A percentile compares a stretch with the other conserved stretches of the same genome.
These are phyloP conservation scores for Pisolithus thermaeus DNA, from an alignment of 1,284 basidiomycete genomes.

Conservation along the genomic window DNA sequence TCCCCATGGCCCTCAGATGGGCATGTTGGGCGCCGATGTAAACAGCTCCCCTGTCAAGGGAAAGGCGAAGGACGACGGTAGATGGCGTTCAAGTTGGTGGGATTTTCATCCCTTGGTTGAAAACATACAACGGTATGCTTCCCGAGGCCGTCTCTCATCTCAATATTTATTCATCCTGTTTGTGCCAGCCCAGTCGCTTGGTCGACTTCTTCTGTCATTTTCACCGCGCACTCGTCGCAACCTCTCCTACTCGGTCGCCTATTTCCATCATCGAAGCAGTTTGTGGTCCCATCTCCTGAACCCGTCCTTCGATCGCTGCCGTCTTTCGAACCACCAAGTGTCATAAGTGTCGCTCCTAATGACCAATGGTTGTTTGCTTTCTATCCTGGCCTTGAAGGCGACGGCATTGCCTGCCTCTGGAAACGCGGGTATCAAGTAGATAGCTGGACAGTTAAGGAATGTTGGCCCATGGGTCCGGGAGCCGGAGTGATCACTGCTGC, in stretches of 20 bases:
- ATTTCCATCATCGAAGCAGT: slow-evolving; percentile 64
- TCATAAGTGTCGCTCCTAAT: slow-evolving; percentile 53
- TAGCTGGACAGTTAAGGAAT: slow-evolving; percentile 56
- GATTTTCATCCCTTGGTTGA: slow-evolving; percentile 59
- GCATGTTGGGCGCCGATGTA: slow-evolving; percentile 23
- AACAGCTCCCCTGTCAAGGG: slow-evolving; percentile 45
- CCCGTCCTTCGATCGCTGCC: slow-evolving; percentile 39
- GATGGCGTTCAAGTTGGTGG: slow-evolving; percentile 68
- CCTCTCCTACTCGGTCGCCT: slow-evolving; percentile 57
- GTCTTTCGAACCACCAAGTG: slow-evolving; percentile 54
- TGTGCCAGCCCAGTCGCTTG: slow-evolving; percentile 57
- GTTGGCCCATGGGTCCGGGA: slow-evolving; percentile 46
- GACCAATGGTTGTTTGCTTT: slow-evolving; percentile 69
- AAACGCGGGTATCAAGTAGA: slow-evolving; percentile 49
- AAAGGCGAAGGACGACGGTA: slow-evolving; percentile 46
- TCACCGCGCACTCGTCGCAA: slow-evolving; percentile 56
- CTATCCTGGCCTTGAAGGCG: slow-evolving; percentile 52
- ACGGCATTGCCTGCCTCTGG: slow-evolving; percentile 66
- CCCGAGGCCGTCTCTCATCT: neutral
- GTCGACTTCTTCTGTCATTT: slow-evolving; percentile 62
- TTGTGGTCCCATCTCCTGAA: slow-evolving; percentile 48
- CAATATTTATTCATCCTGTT: neutral
- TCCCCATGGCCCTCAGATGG: neutral
- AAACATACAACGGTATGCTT: slow-evolving; percentile 44
- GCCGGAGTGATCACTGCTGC: slow-evolving; percentile 52